These are phyloP conservation scores for Phaeotremella fagi DNA, from an alignment of 768 basidiomycete species.

Conservation along the genomic window DNA sequence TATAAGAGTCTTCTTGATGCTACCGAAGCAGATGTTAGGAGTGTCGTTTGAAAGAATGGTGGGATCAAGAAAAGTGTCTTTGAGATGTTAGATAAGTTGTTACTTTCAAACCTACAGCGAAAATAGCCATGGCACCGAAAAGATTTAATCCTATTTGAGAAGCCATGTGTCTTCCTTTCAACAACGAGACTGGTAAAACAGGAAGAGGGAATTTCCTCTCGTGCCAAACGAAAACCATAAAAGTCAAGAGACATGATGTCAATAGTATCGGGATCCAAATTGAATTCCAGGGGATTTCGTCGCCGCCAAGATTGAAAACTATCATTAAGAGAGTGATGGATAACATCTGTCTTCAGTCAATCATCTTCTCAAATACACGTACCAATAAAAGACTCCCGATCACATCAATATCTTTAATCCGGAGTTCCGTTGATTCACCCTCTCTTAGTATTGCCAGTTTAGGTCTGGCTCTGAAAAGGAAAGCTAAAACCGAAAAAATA, in stretches of 20 bases:
- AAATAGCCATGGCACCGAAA: conserved; percentile 20
- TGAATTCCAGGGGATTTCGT: conserved; percentile 16
- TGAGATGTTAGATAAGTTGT: neutral
- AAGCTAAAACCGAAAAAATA: conserved; percentile 13
- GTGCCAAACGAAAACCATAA: conserved; percentile 10
- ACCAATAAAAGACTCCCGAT: conserved; percentile 14
- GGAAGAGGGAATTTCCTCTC: conserved; percentile 13
- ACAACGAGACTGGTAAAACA: conserved; percentile 9
- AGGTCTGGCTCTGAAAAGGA: conserved; percentile 10
- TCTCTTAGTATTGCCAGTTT: conserved; percentile 8
- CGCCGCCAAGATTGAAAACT: conserved; percentile 16
- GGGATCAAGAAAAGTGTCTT: conserved; percentile 17
- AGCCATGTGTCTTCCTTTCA: conserved; percentile 15
- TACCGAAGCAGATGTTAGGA: conserved; percentile 11
- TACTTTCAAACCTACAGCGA: conserved; percentile 6
- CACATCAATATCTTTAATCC: conserved; percentile 10
- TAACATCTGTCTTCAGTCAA: conserved; percentile 9
- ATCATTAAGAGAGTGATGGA: conserved; percentile 17
- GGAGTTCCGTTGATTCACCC: neutral
- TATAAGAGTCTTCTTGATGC: conserved; percentile 16
- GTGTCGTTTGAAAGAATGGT: conserved; percentile 15
- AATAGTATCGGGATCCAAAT: conserved; percentile 9
- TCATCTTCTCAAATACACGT: neutral
- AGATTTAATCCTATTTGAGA: conserved; percentile 15
- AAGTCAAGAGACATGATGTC: neutral